phyloP scores from a whole-genome alignment of 345 rosid species.

The Moricandia moricandioides region DNA sequence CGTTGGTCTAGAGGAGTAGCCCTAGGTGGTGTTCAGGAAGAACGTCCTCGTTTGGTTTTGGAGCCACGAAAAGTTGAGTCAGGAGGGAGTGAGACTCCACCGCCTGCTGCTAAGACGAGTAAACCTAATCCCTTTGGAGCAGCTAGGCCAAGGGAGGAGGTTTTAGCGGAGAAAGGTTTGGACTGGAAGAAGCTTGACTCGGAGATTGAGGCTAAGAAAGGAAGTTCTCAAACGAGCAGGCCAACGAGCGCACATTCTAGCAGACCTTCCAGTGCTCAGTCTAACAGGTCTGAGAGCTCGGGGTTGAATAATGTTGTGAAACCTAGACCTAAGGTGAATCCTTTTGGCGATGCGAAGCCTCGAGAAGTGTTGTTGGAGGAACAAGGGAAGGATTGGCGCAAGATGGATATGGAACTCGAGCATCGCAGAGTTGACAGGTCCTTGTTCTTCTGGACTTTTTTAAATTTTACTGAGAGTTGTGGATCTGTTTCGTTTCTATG shows the following conservation, averaged over 20 bases:
- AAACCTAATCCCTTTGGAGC: conserved; percentile 82
- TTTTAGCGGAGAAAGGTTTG: conserved; percentile 89
- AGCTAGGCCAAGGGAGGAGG: conserved; percentile 94
- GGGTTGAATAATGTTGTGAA: conserved; percentile 52
- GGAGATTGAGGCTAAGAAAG: conserved; percentile 76
- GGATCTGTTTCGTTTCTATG: neutral
- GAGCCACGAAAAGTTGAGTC: conserved; percentile 59
- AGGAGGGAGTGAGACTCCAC: conserved; percentile 38
- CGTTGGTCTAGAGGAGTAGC: conserved; percentile 67
- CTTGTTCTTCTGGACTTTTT: conserved; percentile 1
- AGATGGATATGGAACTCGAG: conserved; percentile 83
- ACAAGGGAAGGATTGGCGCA: conserved; percentile 91
- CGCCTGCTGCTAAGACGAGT: conserved; percentile 41
- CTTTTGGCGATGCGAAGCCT: conserved; percentile 96
- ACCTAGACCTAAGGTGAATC: conserved; percentile 80
- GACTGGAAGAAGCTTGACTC: conserved; percentile 85
- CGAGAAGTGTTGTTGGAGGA: conserved; percentile 85
- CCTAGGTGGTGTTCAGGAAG: conserved; percentile 41
- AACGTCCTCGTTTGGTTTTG: conserved; percentile 66
- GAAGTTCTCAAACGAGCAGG: conserved; percentile 44
- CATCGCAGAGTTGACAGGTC: conserved; percentile 78
- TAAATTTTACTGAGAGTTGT: neutral
- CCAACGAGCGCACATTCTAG: conserved; percentile 44
- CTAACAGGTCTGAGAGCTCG: conserved; percentile 70
- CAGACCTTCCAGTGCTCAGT: conserved; percentile 90